Evolutionary conservation across 148 eudicot species (phyloP), one percentile per base, ranked within the genome.

Genomic region (Arctostaphylos glauca): DNA sequence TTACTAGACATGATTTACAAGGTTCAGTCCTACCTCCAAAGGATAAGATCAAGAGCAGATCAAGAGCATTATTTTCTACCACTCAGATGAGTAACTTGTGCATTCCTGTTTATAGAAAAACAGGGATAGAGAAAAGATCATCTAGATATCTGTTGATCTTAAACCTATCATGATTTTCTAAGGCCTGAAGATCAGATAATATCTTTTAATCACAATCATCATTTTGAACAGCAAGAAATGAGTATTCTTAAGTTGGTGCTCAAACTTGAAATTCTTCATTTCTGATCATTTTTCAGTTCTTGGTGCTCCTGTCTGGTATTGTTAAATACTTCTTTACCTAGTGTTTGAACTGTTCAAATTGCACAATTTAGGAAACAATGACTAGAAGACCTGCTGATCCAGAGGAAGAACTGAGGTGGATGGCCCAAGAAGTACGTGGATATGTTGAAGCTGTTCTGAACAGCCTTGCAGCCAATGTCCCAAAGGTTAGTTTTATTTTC

Each of bases 381-480:
- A 83, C 96, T 14, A 92, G 97, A 90, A 88, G 95, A 86, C 99
- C 99, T 81, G 98, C 89, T 79, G 98, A 96, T 81, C 98, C 98
- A 10, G 98, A 95, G 82, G 98, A 95, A 84, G 98, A 95, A 89
- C 97, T 95, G 71, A 90, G 97, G 19, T 95, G 98, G 98, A 95
- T 95, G 97, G 84, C 98, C 84, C 98, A 91, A 79, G 98, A 95
- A 93, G 98, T 95, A 81, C 94, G 98, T 85, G 97, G 97, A 87
- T 95, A 95, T 87, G 95, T 95, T 82, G 97, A 95, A 91, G 98
- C 98, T 71, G 98, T 95, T 79, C 88, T 95, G 46, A 93, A 95
- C 86, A 95, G 98, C 81, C 97, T 95, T 83, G 98, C 97, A 15
- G 98, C 98, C 72, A 95, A 95, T 89, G 98, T 95, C 78, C 98